A percentile compares a stretch with the other conserved stretches of the same genome.
phyloP scores from a whole-genome alignment of 495 filamentous ascomycete species.

The Parathielavia appendiculata region DNA sequence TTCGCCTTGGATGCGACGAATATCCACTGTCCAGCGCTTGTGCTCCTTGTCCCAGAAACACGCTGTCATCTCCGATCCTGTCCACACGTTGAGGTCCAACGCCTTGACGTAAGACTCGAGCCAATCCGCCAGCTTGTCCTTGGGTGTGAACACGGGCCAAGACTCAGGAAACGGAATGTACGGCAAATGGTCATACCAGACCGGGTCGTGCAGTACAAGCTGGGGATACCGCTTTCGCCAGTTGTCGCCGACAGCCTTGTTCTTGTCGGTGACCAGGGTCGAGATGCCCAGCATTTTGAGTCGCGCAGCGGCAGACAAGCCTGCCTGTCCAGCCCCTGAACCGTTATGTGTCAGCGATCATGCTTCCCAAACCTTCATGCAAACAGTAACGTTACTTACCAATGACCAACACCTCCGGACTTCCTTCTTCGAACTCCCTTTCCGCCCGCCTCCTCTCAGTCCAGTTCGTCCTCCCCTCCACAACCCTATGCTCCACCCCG shows the following conservation, averaged over 20 bases:
- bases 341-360: constrained; percentile 9
- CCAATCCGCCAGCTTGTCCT: constrained; percentile 77
- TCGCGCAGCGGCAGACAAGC: constrained; percentile 61
- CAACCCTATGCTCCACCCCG: constrained; percentile 49
- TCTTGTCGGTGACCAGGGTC: constrained; percentile 60
- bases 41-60: constrained; percentile 50
- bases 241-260: constrained; percentile 64
- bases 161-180: constrained; percentile 62
- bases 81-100: constrained; percentile 79
- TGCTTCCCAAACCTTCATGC: background rate
- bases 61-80: constrained; percentile 45
- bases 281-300: constrained; percentile 66
- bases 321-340: constrained; percentile 52
- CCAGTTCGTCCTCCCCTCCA: constrained; percentile 54
- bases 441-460: constrained; percentile 54
- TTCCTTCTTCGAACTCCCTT: constrained; percentile 49
- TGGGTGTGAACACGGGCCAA: constrained; percentile 71
- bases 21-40: constrained; percentile 56
- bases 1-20: constrained; percentile 47
- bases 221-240: constrained; percentile 66
- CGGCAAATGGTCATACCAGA: constrained; percentile 73
- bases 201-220: constrained; percentile 68
- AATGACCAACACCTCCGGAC: constrained; percentile 63
- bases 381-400: constrained; percentile 39
- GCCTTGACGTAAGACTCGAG: constrained; percentile 67